A percentile compares a stretch with the other conserved stretches of the same genome.
Evolutionary conservation across 352 stramenopile species (phyloP).

Genomic region (Lagenidium giganteum): DNA sequence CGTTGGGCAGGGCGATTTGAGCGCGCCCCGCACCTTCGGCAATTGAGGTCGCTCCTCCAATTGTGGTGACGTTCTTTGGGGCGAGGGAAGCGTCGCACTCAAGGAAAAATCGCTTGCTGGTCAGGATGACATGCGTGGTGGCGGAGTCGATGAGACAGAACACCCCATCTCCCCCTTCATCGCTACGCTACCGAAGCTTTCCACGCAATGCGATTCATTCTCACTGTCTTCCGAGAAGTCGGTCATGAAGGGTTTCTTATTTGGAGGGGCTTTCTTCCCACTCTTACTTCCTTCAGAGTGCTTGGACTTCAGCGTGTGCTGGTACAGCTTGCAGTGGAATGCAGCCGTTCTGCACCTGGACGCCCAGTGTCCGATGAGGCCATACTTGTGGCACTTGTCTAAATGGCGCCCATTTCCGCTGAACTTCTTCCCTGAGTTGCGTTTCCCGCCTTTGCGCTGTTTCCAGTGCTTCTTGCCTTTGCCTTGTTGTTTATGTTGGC

Average conservation of each 20-base stretch:
- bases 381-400: conserved; percentile 3
- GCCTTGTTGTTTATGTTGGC: no score
- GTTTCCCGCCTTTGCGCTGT: not conserved
- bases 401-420: not conserved
- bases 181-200: conserved; percentile 1
- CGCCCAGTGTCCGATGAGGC: conserved; percentile 2
- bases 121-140: conserved; percentile 8
- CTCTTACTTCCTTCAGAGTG: no score
- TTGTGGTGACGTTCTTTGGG: conserved; percentile 1
- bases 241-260: conserved; percentile 11
- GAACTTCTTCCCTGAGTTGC: not conserved
- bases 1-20: conserved; percentile 1
- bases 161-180: not conserved
- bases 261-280: no score
- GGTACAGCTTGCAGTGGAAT: conserved; percentile 11
- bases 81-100: not conserved
- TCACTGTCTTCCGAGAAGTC: conserved; percentile 13
- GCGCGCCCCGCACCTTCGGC: conserved; percentile 1
- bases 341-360: not conserved
- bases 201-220: conserved; percentile 5
- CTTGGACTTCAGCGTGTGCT: no score
- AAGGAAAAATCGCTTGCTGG: conserved; percentile 3
- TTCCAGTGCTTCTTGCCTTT: not conserved
- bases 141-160: conserved; percentile 8
- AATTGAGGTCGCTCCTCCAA: conserved; percentile 1